Conservation (phyloP, 768 basidiomycete species). For the Amanita molliuscula region DNA sequence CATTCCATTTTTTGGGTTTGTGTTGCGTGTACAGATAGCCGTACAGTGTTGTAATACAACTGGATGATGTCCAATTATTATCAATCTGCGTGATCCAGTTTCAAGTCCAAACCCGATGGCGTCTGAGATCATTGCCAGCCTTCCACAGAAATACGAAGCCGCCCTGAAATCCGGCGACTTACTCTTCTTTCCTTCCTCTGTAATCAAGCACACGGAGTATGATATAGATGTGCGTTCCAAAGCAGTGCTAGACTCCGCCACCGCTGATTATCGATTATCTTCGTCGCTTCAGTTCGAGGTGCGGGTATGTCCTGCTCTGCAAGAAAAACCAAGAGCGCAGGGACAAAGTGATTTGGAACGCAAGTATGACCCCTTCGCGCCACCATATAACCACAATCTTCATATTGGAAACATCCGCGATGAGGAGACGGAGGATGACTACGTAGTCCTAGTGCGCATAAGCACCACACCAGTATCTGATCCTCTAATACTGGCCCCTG, state of each 20-base stretch:
- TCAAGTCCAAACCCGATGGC: slow-evolving; percentile 6
- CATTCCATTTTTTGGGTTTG: not conserved
- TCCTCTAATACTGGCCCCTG: not conserved
- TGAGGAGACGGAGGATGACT: slow-evolving; percentile 44
- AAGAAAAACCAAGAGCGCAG: slow-evolving; percentile 48
- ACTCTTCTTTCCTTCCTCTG: slow-evolving; percentile 68
- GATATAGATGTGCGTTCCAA: slow-evolving; percentile 49
- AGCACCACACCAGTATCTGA: not conserved
- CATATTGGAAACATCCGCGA: slow-evolving; percentile 67
- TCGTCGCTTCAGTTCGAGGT: slow-evolving; percentile 62
- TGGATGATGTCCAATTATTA: not conserved
- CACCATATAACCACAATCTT: slow-evolving; percentile 74
- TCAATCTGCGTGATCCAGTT: not conserved
- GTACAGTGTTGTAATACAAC: not conserved
- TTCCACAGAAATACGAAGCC: slow-evolving; percentile 46
- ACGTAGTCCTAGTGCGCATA: slow-evolving; percentile 58
- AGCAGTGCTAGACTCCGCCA: not conserved
- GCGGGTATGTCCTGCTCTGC: slow-evolving; percentile 74
- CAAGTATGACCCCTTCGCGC: slow-evolving; percentile 68
- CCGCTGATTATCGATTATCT: not conserved
- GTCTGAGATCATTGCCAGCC: slow-evolving; percentile 41
- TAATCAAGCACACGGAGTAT: slow-evolving; percentile 47
- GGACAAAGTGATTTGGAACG: not conserved
- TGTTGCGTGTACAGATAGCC: not conserved
- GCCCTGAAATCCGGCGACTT: slow-evolving; percentile 58